Evolutionary conservation across 1,139 yeast species (phyloP).

Genomic region (Scheffersomyces insectosa): DNA sequence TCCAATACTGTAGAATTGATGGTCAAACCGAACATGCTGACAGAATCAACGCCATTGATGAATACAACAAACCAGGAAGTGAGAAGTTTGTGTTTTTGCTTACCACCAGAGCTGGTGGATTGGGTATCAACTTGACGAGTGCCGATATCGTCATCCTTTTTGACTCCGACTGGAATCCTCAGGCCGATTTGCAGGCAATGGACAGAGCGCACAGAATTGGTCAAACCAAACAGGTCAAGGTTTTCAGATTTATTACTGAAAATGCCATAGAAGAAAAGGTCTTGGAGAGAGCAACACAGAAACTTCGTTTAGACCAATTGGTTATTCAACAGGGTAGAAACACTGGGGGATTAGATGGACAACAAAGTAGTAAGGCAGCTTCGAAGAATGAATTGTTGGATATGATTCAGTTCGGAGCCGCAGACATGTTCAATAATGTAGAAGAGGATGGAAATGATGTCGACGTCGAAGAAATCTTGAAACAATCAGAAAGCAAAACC

Average conservation of each 20-base stretch:
- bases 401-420: conserved; percentile 83
- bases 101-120: conserved; percentile 87
- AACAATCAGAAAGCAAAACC: conserved; percentile 64
- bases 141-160: conserved; percentile 74
- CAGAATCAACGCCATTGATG: conserved; percentile 74
- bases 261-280: conserved; percentile 83
- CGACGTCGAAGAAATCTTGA: conserved; percentile 63
- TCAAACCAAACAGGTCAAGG: conserved; percentile 78
- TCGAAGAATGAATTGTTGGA: conserved; percentile 71
- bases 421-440: conserved; percentile 48
- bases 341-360: conserved; percentile 36
- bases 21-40: conserved; percentile 81
- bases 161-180: conserved; percentile 88
- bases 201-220: conserved; percentile 89
- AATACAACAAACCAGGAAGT: conserved; percentile 68
- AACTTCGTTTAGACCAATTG: conserved; percentile 73
- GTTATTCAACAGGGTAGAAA: conserved; percentile 78
- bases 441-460: conserved; percentile 45
- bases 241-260: conserved; percentile 73
- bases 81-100: conserved; percentile 69
- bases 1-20: conserved; percentile 73
- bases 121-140: conserved; percentile 75
- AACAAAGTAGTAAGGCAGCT: conserved; percentile 42
- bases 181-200: conserved; percentile 86
- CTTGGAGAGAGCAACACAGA: conserved; percentile 77